A percentile compares a stretch with the other conserved stretches of the same genome.
These are phyloP conservation scores for Pinus tabuliformis DNA, from an alignment of 75 land plant species.

Conservation along the genomic window DNA sequence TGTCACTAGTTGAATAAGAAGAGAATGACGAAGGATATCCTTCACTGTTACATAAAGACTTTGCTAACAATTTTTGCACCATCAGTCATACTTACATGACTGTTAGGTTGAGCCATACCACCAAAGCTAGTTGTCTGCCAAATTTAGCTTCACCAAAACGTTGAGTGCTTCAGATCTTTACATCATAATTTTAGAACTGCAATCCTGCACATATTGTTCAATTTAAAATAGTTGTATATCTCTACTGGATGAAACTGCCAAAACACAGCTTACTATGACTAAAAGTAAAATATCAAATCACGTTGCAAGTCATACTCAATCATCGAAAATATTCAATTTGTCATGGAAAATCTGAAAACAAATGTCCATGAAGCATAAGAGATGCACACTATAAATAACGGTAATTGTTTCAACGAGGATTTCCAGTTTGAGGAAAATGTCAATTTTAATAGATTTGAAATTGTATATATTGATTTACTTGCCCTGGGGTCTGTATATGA, in stretches of 20 bases:
- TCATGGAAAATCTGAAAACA: too few relatives aligned
- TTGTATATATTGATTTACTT: too few relatives aligned
- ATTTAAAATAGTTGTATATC: neutral
- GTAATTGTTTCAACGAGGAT: too few relatives aligned
- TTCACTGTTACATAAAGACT: neutral
- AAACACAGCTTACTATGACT: too few relatives aligned
- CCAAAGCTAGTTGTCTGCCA: neutral
- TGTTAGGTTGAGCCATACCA: constrained; percentile 4
- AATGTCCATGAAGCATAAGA: too few relatives aligned
- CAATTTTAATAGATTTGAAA: too few relatives aligned
- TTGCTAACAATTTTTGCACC: neutral
- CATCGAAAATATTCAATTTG: too few relatives aligned
- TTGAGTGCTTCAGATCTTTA: neutral
- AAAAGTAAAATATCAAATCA: too few relatives aligned
- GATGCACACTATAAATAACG: too few relatives aligned
- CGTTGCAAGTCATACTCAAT: too few relatives aligned
- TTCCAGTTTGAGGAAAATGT: too few relatives aligned
- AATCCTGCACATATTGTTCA: neutral
- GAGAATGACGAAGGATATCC: neutral
- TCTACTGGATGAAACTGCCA: neutral
- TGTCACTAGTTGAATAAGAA: neutral
- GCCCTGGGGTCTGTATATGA: too few relatives aligned
- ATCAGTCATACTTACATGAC: neutral
- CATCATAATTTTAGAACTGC: neutral
- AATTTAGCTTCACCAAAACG: neutral